A percentile compares a stretch with the other conserved stretches of the same genome.
Conservation (phyloP, 495 filamentous ascomycete species). For the Lineolata rhizophorae region DNA sequence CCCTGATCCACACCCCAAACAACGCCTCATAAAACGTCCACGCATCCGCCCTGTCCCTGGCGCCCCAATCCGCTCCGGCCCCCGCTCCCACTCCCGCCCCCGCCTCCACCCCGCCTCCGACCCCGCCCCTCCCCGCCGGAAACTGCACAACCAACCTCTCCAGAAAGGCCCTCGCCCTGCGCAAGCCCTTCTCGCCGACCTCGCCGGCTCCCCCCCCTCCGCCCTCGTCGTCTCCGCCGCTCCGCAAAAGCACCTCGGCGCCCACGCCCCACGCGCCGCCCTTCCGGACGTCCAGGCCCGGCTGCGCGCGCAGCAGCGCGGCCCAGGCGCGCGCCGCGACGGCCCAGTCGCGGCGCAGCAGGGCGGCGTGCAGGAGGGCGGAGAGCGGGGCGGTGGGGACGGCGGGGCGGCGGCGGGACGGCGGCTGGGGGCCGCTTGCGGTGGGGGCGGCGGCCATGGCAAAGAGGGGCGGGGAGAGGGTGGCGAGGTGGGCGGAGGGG, state of each 20-base stretch:
- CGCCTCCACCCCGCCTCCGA: neutral
- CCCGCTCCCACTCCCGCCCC: neutral
- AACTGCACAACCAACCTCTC: neutral
- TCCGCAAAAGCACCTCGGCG: constrained; percentile 36
- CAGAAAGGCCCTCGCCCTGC: neutral
- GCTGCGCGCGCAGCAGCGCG: constrained; percentile 36
- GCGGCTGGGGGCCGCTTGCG: constrained; percentile 2
- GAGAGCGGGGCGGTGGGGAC: constrained; percentile 38
- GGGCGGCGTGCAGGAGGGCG: constrained; percentile 36
- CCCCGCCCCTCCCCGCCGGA: neutral
- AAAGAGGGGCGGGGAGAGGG: constrained; percentile 6
- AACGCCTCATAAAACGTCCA: neutral
- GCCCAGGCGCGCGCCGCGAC: constrained; percentile 45
- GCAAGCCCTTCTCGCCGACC: neutral
- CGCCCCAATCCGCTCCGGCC: too few species aligned
- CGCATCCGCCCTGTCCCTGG: neutral
- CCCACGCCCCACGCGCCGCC: constrained; percentile 45
- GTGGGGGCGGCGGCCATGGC: constrained; percentile 6
- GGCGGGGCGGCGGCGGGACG: constrained; percentile 13
- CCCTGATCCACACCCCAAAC: neutral
- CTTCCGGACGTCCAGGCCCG: constrained; percentile 29
- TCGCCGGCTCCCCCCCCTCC: neutral
- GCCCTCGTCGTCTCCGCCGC: neutral
- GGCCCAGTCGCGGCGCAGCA: constrained; percentile 35
- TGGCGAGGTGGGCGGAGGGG: constrained; percentile 1